Conservation (phyloP, 2,329 filamentous ascomycete genomes). For the Colletotrichum sp. region DNA sequence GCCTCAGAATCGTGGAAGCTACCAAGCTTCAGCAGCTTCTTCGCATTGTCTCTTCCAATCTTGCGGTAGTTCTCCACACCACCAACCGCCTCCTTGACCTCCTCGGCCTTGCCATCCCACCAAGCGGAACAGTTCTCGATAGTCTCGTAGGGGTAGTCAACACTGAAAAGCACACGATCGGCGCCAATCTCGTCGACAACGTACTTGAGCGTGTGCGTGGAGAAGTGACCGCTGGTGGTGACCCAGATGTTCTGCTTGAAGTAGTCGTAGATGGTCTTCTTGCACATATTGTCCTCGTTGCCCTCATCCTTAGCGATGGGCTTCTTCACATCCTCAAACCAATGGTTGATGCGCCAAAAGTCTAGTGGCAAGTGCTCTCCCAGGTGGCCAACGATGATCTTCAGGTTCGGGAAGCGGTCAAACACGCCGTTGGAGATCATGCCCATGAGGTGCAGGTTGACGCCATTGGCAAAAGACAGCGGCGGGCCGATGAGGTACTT, state of each 20-base stretch:
- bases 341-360: conserved; percentile 56
- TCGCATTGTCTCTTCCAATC: conserved; percentile 49
- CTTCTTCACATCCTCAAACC: conserved; percentile 62
- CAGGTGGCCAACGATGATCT: conserved; percentile 52
- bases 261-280: conserved; percentile 56
- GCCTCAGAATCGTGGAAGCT: conserved; percentile 36
- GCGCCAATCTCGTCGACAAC: conserved; percentile 52
- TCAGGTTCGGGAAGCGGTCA: conserved; percentile 49
- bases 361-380: conserved; percentile 56
- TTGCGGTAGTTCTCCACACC: conserved; percentile 36
- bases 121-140: conserved; percentile 46
- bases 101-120: conserved; percentile 39
- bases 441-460: conserved; percentile 61
- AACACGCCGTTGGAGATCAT: conserved; percentile 57
- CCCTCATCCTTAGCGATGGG: conserved; percentile 41
- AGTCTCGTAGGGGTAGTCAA: conserved; percentile 59
- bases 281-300: conserved; percentile 36
- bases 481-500: conserved; percentile 66
- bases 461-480: conserved; percentile 62
- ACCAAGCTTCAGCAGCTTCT: conserved; percentile 43
- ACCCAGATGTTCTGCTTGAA: conserved; percentile 62
- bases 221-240: conserved; percentile 63
- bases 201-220: conserved; percentile 55
- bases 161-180: conserved; percentile 56
- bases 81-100: conserved; percentile 21